Conservation (phyloP, 495 filamentous ascomycete species). For the Barbatosphaeria neglecta region DNA sequence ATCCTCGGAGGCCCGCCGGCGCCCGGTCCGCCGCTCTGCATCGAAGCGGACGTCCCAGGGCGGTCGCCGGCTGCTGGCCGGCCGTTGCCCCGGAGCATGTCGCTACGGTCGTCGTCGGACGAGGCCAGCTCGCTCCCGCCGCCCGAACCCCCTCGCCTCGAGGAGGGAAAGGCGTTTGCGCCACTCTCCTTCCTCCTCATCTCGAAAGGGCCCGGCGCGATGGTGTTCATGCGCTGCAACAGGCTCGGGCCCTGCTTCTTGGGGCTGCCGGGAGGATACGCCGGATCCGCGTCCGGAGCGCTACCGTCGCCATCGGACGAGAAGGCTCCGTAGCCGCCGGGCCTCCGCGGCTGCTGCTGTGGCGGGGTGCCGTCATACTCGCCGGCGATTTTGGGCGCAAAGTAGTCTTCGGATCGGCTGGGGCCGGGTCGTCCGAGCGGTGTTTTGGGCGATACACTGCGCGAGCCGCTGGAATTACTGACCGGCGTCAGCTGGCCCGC, state of each 20-base stretch:
- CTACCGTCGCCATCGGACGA: slow-evolving; percentile 37
- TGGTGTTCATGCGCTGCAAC: slow-evolving; percentile 50
- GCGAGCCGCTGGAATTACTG: slow-evolving; percentile 46
- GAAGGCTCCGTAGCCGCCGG: slow-evolving; percentile 28
- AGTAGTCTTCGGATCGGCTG: slow-evolving; percentile 24
- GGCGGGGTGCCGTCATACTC: slow-evolving; percentile 14
- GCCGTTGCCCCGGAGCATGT: slow-evolving; percentile 1
- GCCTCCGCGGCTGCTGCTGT: slow-evolving; percentile 15
- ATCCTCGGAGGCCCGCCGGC: slow-evolving; percentile 23
- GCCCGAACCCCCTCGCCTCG: too few relatives aligned
- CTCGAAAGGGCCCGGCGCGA: slow-evolving; percentile 58
- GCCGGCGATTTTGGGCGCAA: slow-evolving; percentile 23
- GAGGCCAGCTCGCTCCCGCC: slow-evolving; percentile 7
- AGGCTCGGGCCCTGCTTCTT: slow-evolving; percentile 37
- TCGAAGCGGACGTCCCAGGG: slow-evolving; percentile 31
- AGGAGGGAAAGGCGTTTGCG: slow-evolving; percentile 11
- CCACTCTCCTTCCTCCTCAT: slow-evolving; percentile 16
- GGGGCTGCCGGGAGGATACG: slow-evolving; percentile 17
- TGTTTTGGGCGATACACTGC: slow-evolving; percentile 45
- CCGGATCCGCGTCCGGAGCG: slow-evolving; percentile 33
- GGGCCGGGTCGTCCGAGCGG: slow-evolving; percentile 25
- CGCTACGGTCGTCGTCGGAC: slow-evolving; percentile 1
- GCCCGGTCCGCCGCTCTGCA: slow-evolving; percentile 24
- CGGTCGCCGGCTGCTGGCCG: slow-evolving; percentile 8
- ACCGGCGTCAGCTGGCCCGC: slow-evolving; percentile 49